Conservation (phyloP, 73 alveolate species). For the Paramecium caudatum region DNA sequence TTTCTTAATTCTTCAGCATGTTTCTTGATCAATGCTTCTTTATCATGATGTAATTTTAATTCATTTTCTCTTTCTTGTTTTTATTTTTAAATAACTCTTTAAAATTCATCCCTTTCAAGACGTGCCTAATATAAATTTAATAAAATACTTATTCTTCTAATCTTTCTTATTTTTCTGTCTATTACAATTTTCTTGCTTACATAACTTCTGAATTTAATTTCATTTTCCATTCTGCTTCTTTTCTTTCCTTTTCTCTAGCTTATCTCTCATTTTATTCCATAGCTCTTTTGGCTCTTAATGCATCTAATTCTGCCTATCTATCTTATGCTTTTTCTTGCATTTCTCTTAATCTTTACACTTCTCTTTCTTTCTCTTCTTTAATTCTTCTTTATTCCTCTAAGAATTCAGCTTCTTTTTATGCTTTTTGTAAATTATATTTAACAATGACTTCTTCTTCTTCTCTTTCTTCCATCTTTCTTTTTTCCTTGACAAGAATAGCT, state of each 20-base stretch:
- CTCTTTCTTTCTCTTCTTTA: constrained; percentile 91
- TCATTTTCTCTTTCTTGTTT: constrained; percentile 89
- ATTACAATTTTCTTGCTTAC: constrained; percentile 81
- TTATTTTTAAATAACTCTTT: constrained; percentile 86
- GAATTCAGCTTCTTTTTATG: constrained; percentile 89
- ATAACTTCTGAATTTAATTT: constrained; percentile 87
- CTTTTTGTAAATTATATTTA: constrained; percentile 86
- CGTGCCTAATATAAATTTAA: constrained; percentile 78
- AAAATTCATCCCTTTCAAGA: constrained; percentile 91
- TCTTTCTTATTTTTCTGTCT: constrained; percentile 80
- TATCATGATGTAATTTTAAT: constrained; percentile 81
- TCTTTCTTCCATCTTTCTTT: constrained; percentile 84
- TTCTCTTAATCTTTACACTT: constrained; percentile 92
- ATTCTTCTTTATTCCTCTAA: constrained; percentile 87
- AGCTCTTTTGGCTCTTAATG: constrained; percentile 94
- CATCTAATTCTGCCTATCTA: constrained; percentile 93
- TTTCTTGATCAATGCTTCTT: constrained; percentile 78
- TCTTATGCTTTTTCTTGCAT: constrained; percentile 92
- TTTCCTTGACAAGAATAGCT: constrained; percentile 85
- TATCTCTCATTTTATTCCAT: constrained; percentile 92
- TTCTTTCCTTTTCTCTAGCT: constrained; percentile 90
- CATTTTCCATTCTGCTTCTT: constrained; percentile 83
- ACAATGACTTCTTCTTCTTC: constrained; percentile 88
- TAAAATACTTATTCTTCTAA: constrained; percentile 73
- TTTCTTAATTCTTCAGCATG: constrained; percentile 89